Evolutionary conservation across 371 early-diverging fungal genomes (phyloP).

Genomic region (Mortierella sp.): DNA sequence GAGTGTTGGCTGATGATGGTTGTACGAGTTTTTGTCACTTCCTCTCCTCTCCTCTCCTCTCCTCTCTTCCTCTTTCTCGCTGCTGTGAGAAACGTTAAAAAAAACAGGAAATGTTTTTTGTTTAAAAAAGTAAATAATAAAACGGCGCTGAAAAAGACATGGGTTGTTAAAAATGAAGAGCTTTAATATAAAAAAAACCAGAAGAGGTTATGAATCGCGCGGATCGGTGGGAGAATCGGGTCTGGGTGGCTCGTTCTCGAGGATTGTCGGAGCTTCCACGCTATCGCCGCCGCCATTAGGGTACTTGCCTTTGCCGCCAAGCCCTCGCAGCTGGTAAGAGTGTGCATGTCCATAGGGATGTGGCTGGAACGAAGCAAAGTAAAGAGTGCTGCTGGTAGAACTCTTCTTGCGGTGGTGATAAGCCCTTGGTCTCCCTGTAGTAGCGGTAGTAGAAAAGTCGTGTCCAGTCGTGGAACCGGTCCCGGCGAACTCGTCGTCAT

Average conservation of each 20-base stretch:
- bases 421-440: too few relatives aligned
- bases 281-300: background rate
- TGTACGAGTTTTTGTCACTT: background rate
- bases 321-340: background rate
- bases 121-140: background rate
- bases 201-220: background rate
- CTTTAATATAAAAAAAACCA: background rate
- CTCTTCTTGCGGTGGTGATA: background rate
- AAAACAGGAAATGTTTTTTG: background rate
- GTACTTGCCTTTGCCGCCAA: background rate
- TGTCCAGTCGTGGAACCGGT: too few relatives aligned
- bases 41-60: background rate
- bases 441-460: too few relatives aligned
- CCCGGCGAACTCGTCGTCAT: background rate
- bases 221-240: conserved; percentile 1
- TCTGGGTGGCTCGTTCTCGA: background rate
- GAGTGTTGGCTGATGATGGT: background rate
- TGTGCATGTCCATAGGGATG: background rate
- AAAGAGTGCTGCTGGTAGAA: background rate
- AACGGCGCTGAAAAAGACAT: background rate
- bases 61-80: background rate
- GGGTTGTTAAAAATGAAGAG: background rate
- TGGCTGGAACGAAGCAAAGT: background rate
- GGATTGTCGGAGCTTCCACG: background rate
- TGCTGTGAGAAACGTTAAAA: background rate